These are phyloP conservation scores for Mortierella sp. DNA, from an alignment of 371 early-diverging fungal species.

Conservation along the genomic window DNA sequence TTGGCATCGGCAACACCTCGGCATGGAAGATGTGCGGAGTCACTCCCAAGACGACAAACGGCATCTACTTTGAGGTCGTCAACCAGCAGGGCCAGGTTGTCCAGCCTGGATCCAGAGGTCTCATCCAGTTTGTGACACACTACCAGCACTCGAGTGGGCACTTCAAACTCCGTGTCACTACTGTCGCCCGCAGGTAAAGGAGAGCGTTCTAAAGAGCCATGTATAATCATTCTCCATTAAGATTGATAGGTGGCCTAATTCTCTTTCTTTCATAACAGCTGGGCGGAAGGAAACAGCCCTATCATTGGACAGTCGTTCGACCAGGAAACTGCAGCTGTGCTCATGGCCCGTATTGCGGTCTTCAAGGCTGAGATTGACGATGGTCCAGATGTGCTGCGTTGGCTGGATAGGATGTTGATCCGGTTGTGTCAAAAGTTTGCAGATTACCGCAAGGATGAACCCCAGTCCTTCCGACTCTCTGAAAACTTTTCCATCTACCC, in stretches of 20 bases:
- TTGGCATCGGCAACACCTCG: slow-evolving; percentile 96
- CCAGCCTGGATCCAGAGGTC: slow-evolving; percentile 88
- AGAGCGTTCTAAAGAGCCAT: neutral
- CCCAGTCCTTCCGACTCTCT: slow-evolving; percentile 91
- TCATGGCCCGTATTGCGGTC: slow-evolving; percentile 98
- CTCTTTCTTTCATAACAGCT: slow-evolving; percentile 54
- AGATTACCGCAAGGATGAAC: slow-evolving; percentile 97
- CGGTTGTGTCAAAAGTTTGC: slow-evolving; percentile 98
- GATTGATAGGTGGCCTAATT: neutral
- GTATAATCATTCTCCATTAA: neutral
- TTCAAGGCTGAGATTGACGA: slow-evolving; percentile 99
- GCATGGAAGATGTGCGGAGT: slow-evolving; percentile 96
- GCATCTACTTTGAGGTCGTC: slow-evolving; percentile 97
- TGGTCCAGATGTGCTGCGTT: slow-evolving; percentile 97
- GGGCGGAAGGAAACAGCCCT: slow-evolving; percentile 90
- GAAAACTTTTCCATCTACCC: slow-evolving; percentile 98
- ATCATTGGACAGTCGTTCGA: slow-evolving; percentile 96
- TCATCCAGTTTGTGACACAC: slow-evolving; percentile 95
- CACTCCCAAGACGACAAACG: slow-evolving; percentile 88
- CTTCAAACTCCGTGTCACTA: slow-evolving; percentile 93
- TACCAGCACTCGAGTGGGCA: slow-evolving; percentile 96
- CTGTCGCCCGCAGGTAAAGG: slow-evolving; percentile 82
- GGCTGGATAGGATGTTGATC: slow-evolving; percentile 99
- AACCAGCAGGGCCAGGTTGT: slow-evolving; percentile 84
- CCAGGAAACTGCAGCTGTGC: slow-evolving; percentile 98